Evolutionary conservation across 345 rosid species (phyloP).

Genomic region (Atalantia buxifolia): DNA sequence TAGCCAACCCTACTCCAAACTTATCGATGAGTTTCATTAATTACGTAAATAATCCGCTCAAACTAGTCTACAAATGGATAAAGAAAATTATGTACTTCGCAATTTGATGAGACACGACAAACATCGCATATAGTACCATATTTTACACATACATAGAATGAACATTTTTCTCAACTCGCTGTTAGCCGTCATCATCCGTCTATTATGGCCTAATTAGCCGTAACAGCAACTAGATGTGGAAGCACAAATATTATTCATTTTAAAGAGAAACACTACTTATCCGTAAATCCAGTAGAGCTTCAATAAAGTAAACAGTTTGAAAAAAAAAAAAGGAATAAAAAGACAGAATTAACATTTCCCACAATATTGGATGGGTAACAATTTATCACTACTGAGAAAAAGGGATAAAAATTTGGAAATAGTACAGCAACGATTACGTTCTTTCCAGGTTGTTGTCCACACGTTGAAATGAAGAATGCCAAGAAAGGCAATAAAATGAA

Average conservation of each 20-base stretch:
- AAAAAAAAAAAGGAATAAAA: background rate
- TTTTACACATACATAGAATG: no score
- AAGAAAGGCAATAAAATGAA: conserved; percentile 7
- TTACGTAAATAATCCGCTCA: no score
- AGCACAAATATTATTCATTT: background rate
- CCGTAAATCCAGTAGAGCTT: background rate
- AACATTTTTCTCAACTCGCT: no score
- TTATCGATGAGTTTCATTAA: no score
- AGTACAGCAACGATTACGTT: conserved; percentile 11
- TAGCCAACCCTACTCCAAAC: no score
- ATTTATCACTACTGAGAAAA: conserved; percentile 4
- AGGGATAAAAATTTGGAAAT: conserved; percentile 3
- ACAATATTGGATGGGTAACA: background rate
- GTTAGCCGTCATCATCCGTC: no score
- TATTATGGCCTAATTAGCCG: background rate
- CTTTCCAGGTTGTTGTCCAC: conserved; percentile 18
- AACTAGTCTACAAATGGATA: no score
- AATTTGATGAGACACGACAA: no score
- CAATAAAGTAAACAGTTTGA: background rate
- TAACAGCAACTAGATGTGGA: background rate
- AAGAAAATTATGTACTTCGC: no score
- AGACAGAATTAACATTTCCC: background rate
- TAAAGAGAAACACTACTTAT: background rate
- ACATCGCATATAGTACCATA: no score
- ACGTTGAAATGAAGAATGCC: background rate